A percentile compares a stretch with the other conserved stretches of the same genome.
Conservation (phyloP, 2,329 filamentous ascomycete genomes). For the Cytospora schulzeri region DNA sequence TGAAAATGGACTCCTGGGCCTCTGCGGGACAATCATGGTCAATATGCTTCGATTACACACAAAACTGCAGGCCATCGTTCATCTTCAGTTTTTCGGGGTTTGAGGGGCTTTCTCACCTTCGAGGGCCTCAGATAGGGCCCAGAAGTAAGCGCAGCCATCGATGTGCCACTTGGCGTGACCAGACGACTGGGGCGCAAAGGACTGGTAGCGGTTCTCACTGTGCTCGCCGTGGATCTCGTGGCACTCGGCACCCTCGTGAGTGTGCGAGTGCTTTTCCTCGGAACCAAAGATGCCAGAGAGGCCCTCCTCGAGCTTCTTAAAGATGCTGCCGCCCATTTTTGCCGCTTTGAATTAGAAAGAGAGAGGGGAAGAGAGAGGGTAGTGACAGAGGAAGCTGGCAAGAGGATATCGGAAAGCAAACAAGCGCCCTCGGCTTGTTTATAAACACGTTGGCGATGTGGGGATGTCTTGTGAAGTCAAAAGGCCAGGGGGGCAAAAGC, state of each 20-base stretch:
- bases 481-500: slow-evolving; percentile 18
- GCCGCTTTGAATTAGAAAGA: slow-evolving; percentile 32
- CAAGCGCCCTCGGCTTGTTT: slow-evolving; percentile 9
- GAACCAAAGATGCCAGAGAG: slow-evolving; percentile 43
- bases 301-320: slow-evolving; percentile 48
- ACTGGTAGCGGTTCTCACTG: slow-evolving; percentile 58
- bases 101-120: slow-evolving; percentile 51
- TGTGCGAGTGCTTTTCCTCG: slow-evolving; percentile 48
- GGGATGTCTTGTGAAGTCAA: slow-evolving; percentile 25
- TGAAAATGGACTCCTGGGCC: slow-evolving; percentile 78
- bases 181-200: slow-evolving; percentile 72
- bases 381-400: neutral
- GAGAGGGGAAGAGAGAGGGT: neutral
- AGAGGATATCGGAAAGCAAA: neutral
- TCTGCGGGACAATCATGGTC: slow-evolving; percentile 41
- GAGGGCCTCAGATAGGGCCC: slow-evolving; percentile 77
- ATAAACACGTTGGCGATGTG: slow-evolving; percentile 26
- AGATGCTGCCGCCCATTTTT: slow-evolving; percentile 41
- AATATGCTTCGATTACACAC: neutral
- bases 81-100: neutral
- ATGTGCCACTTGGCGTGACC: slow-evolving; percentile 87
- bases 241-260: slow-evolving; percentile 44
- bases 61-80: neutral
- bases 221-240: slow-evolving; percentile 46
- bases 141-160: slow-evolving; percentile 82